Base-by-base conservation (phyloP, 306 rosid species). In the Vigna hirtella region DNA sequence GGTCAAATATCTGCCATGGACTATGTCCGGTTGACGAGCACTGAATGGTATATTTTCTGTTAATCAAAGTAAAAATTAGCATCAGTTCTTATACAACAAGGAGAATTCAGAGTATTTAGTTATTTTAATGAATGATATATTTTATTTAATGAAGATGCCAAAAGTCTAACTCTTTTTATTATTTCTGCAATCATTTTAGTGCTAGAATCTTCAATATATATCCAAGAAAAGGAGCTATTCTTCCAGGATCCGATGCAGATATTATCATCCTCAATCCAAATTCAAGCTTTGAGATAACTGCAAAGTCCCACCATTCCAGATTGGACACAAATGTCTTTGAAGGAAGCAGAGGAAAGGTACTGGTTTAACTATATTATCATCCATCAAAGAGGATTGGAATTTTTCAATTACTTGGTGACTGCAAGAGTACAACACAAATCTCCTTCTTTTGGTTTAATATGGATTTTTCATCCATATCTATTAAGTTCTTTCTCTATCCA, bases 241-340 rank as follows among this genome's bases (percentile, higher is more conserved):
- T 87, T 74, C 84, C 88, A n/a, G 98, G 98, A 65, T 92, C 97
- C 28, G 98, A 94, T 89, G 98, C 98, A 78, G 98, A 94, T 85
- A 90, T 94, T 71, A 94, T 94, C 72, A 87, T 94, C 85, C 86
- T 94, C 63, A 89, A 92, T 83, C 98, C 97, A 82, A 94, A 94
- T 69, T 84, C 97, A 76, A 92, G 86, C 79, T 86, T 94, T 72
- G 96, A 91, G 79, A 87, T 94, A 74, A 77, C 90, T 55, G 83
- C 97, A 86, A 86, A 89, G 84, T 86, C 89, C 45, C 98, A 94
- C 86, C 97, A 94, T 87, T 88, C 95, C 28, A 89, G 79, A 85
- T 55, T 91, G 71, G 95, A 94, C 81, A 91, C 97, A 52, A 92
- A 94, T 67, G 91, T 94, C 77, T 94, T n/a, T 1, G 98, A 92